Base-by-base conservation (phyloP, 306 rosid genomes). In the Rosa rugosa region DNA sequence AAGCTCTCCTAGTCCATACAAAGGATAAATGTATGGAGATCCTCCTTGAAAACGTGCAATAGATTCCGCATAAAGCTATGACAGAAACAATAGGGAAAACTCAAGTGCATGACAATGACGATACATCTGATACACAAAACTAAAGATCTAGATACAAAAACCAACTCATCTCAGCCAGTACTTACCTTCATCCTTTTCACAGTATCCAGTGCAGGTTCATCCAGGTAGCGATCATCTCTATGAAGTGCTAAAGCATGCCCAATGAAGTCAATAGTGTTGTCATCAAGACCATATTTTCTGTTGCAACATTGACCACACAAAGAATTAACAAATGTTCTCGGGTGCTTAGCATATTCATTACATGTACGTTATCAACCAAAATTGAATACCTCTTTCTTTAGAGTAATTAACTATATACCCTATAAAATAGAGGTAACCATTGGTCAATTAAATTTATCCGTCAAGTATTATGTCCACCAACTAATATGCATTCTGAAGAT, bases 161-260 rank as follows among this genome's bases (percentile, higher is more conserved):
- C 56, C 36, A 67, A 72, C 54, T 10, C 67, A 75, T 46, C 70
- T 68, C 71, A 63, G 25, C 72, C 41, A 57, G 46, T 47, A 44
- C 59, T 87, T 72, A 90, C 99, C 94, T 95, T 95, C 98, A 95
- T 95, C 84, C 98, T 93, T 82, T 88, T 91, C 79, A 95, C 97
- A 3, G 99, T 95, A 82, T 95, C 99, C 70, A 93, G 69, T 77
- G 99, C 99, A 75, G 99, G 99, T 76, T 91, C 96, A 72, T 75
- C 9, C 83, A 95, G 85, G 87, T 93, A 90, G 75, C 86, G 88
- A 80, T 95, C 99, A 81, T 95, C 99, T 83, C 96, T 91, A 72
- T 95, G 94, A 87, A 95, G 99, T 22, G 99, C 98, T 86, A 95
- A 12, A n/a, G 99, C 91, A 90, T 95, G 99, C 80, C 99, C 99